Conservation (phyloP, 2,329 filamentous ascomycete species). For the Ilyonectria robusta region DNA sequence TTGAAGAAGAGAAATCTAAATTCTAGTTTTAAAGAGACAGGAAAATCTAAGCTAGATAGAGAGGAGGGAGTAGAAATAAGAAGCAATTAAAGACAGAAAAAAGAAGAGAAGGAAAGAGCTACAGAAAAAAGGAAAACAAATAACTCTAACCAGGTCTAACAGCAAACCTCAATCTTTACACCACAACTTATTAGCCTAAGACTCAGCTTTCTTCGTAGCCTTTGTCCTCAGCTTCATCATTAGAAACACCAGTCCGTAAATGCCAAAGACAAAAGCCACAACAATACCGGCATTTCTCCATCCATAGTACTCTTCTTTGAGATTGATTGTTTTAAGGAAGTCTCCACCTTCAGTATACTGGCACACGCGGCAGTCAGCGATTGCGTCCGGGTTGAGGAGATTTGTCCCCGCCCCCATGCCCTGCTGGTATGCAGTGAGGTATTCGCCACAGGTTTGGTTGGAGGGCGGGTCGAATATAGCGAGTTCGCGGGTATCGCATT, state of each 20-base stretch:
- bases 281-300: constrained; percentile 74
- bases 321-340: constrained; percentile 69
- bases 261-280: constrained; percentile 51
- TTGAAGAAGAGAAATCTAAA: too few species aligned
- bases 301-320: constrained; percentile 70
- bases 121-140: too few species aligned
- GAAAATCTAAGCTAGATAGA: too few species aligned
- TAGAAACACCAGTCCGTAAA: not conserved
- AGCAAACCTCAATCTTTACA: too few species aligned
- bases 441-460: constrained; percentile 66
- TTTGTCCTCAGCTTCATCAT: not conserved
- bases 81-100: too few species aligned
- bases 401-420: constrained; percentile 60
- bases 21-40: too few species aligned
- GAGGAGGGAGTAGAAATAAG: too few species aligned
- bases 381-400: constrained; percentile 70
- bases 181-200: constrained; percentile 33
- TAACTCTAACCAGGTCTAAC: too few species aligned
- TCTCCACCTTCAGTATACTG: constrained; percentile 68
- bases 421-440: constrained; percentile 64
- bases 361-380: constrained; percentile 68
- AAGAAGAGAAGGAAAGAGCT: too few species aligned
- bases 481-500: not conserved
- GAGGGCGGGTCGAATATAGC: constrained; percentile 36
- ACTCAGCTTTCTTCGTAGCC: not conserved